Base-by-base conservation (phyloP, 2,329 filamentous ascomycete genomes). In the Hypoxylon sp. region DNA sequence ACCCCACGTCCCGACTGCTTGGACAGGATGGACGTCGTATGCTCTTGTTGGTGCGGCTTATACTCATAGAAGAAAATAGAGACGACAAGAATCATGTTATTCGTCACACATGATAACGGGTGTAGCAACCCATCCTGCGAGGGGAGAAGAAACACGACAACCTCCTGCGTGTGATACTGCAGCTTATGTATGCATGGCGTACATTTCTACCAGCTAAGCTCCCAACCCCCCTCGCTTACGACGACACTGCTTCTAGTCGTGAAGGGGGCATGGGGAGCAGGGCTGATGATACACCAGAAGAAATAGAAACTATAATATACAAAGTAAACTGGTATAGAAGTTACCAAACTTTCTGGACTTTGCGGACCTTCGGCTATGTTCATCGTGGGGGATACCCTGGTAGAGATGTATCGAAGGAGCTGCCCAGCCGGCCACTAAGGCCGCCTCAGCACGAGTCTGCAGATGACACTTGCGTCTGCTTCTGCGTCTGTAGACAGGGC, bases 91-190 rank as follows among this genome's bases (percentile, higher is more conserved):
- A 44, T 37, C 19, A 21, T 34, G 34, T 20, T 27, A 29, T 47
- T 43, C 23, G 31, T 31, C 43, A 29, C 34, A 23, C 19, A 35
- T 35, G 25, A 19, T 30, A 30, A n/a, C n/a, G n/a, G n/a, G 20
- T 45, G 46, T 51, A 51, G 31, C 38, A 32, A 31, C 37, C 19
- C 20, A 21, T 16, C 19, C 36, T 16, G 32, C 37, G 36, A 36
- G 25, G 26, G 38, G 20, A 20, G 19, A 19, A 40, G 38, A 56
- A 25, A 34, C 13, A 20, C 13, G 37, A 44, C 13, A 36, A 17
- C 27, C 32, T 51, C 27, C 49, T 59, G 56, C 56, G n/a, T n/a
- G n/a, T n/a, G n/a, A n/a, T n/a, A 49, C 36, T 41, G 48, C 42
- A 53, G 42, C 34, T 51, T 48, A 48, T 46, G 37, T 37, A 32